Evolutionary conservation across 2,329 filamentous ascomycete genomes (phyloP), one percentile per base, ranked within the genome.

Genomic region (Metarhizium sp.): DNA sequence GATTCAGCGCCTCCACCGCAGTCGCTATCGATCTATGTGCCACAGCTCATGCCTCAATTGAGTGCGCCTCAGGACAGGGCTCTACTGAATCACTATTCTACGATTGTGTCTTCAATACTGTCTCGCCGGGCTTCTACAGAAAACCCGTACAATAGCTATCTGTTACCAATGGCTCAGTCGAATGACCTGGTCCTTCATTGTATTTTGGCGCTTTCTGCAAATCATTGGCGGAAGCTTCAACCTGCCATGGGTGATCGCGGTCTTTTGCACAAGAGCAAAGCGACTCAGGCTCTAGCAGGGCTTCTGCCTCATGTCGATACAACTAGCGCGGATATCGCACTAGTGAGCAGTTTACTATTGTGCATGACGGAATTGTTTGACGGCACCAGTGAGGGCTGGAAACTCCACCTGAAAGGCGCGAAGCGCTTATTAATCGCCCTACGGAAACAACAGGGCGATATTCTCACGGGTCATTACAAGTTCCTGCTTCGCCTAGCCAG

Each of bases 351-450:
- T n/a, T 63, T 75, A 14, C 54, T 75, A 10, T 66, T 75, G 0
- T 74, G 71, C 55, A 69, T 75, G 64, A 72, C 72, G 4, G 73
- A 74, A 55, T 59, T 74, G 8, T 74, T 73, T 25, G 72, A 75
- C 54, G 71, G 72, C 43, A 69, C 71, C 2, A 73, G 71, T 16
- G 63, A 68, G 38, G 68, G 69, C 2, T 75, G 72, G 72, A 71
- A 73, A 61, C 66, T 72, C 53, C 72, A 75, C 55, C 64, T 75
- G 18, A 69, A 72, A 53, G 72, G 71, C 4, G 73, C 72, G n/a
- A 71, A 72, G 56, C 62, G 69, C 2, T 64, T 74, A 4, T 59
- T 74, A 7, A 62, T 66, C 3, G 66, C 70, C 0, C 58, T 69
- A 8, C 65, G 64, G 46, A 62, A 63, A 25, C 62, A 69, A 46